phyloP scores from a whole-genome alignment of 768 basidiomycete genomes.

The Piloderma croceum region DNA sequence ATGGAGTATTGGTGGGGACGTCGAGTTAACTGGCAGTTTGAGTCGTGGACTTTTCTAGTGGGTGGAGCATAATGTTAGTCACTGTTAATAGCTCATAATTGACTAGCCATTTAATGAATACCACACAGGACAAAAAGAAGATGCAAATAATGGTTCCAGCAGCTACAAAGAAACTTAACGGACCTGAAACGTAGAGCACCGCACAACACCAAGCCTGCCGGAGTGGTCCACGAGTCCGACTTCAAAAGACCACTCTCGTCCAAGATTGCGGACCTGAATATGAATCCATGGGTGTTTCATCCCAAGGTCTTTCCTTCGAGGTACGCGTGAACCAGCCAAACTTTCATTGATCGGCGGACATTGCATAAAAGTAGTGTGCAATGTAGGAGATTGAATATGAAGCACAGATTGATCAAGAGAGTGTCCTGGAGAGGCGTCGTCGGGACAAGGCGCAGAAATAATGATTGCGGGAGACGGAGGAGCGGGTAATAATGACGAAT shows the following conservation, averaged over 20 bases:
- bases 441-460: conserved; percentile 36
- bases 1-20: conserved; percentile 54
- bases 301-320: conserved; percentile 36
- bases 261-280: conserved; percentile 65
- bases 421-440: conserved; percentile 21
- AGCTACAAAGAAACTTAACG: conserved; percentile 9
- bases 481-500: conserved; percentile 42
- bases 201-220: conserved; percentile 52
- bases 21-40: conserved; percentile 28
- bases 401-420: conserved; percentile 61
- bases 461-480: conserved; percentile 43
- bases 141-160: conserved; percentile 2
- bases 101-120: background rate
- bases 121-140: conserved; percentile 1
- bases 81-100: background rate
- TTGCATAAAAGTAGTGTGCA: conserved; percentile 62
- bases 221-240: conserved; percentile 64
- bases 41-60: conserved; percentile 52
- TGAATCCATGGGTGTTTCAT: conserved; percentile 72
- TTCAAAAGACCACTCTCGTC: conserved; percentile 69
- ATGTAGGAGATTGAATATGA: conserved; percentile 73
- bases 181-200: conserved; percentile 82
- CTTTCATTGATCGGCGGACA: conserved; percentile 39
- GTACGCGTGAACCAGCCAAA: conserved; percentile 7
- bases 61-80: conserved; percentile 4